These are phyloP conservation scores for Wickerhamomyces queroliae DNA, from an alignment of 805 yeast species.

Conservation along the genomic window DNA sequence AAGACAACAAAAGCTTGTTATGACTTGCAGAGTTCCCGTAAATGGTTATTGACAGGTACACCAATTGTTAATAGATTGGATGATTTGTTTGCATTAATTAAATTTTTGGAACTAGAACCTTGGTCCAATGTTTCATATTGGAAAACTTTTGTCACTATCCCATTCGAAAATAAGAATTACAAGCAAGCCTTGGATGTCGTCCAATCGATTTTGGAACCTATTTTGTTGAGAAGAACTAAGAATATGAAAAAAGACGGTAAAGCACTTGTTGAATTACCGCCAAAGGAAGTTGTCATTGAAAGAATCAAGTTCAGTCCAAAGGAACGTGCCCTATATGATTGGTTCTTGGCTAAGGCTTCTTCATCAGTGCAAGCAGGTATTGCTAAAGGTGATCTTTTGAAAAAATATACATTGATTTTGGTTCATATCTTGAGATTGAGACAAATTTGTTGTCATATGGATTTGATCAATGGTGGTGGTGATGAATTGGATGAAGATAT, in stretches of 20 bases:
- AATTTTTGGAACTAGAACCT: slow-evolving; percentile 76
- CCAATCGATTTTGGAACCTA: slow-evolving; percentile 80
- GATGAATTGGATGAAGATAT: slow-evolving; percentile 51
- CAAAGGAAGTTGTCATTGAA: slow-evolving; percentile 66
- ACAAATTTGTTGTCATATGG: slow-evolving; percentile 84
- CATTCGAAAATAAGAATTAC: slow-evolving; percentile 71
- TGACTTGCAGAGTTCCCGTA: slow-evolving; percentile 55
- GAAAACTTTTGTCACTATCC: slow-evolving; percentile 79
- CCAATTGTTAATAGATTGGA: slow-evolving; percentile 87
- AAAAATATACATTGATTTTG: slow-evolving; percentile 70
- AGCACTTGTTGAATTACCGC: slow-evolving; percentile 70
- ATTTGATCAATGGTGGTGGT: slow-evolving; percentile 45
- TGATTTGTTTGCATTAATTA: slow-evolving; percentile 74
- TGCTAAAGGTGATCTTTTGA: slow-evolving; percentile 60
- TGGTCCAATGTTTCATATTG: slow-evolving; percentile 85
- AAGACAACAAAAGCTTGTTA: slow-evolving; percentile 75
- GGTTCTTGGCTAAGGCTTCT: slow-evolving; percentile 64
- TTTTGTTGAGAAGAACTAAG: slow-evolving; percentile 79
- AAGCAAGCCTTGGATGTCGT: slow-evolving; percentile 75
- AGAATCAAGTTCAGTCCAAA: slow-evolving; percentile 57
- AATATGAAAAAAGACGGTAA: slow-evolving; percentile 77
- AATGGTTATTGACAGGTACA: slow-evolving; percentile 90
- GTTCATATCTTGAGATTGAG: slow-evolving; percentile 79
- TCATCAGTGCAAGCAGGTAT: slow-evolving; percentile 53
- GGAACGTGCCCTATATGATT: slow-evolving; percentile 62